A percentile compares a stretch with the other conserved stretches of the same genome.
Conservation (phyloP, 495 filamentous ascomycete species). For the Podospora fimiseda region DNA sequence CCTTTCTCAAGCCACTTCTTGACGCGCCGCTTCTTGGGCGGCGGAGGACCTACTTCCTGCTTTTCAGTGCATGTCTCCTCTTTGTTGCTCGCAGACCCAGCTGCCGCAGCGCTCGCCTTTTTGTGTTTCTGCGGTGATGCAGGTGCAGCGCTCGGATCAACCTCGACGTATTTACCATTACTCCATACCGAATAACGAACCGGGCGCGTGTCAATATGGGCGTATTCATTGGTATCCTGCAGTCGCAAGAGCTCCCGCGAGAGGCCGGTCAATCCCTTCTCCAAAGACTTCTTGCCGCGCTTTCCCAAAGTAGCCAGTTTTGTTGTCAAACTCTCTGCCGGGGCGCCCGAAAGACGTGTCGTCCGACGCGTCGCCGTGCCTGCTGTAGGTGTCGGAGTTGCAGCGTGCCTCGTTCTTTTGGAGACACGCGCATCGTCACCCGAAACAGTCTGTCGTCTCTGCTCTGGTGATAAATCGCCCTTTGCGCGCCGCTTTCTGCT, state of each 20-base stretch:
- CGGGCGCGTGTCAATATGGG: slow-evolving; percentile 45
- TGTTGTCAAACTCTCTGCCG: slow-evolving; percentile 37
- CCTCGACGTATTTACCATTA: slow-evolving; percentile 46
- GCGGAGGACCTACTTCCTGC: slow-evolving; percentile 24
- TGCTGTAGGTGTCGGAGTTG: slow-evolving; percentile 29
- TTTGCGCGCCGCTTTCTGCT: slow-evolving; percentile 40
- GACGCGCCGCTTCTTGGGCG: slow-evolving; percentile 37
- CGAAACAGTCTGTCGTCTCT: slow-evolving; percentile 37
- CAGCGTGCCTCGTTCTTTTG: slow-evolving; percentile 7
- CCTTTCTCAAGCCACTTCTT: slow-evolving; percentile 78
- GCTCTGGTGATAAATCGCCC: slow-evolving; percentile 31
- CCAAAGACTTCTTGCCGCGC: slow-evolving; percentile 39
- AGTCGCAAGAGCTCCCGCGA: slow-evolving; percentile 44
- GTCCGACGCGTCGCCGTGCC: slow-evolving; percentile 26
- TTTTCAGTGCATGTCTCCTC: slow-evolving; percentile 19
- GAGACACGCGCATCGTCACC: slow-evolving; percentile 26
- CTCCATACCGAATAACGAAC: slow-evolving; percentile 47
- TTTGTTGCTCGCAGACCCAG: slow-evolving; percentile 33
- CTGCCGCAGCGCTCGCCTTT: slow-evolving; percentile 30
- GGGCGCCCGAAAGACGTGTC: slow-evolving; percentile 40
- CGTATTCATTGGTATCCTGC: slow-evolving; percentile 49
- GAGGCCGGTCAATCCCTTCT: slow-evolving; percentile 32
- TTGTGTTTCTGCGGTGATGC: slow-evolving; percentile 37
- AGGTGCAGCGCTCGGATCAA: slow-evolving; percentile 14
- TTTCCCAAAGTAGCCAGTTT: slow-evolving; percentile 42